Base-by-base conservation (phyloP, 345 rosid species). In the Leavenworthia alabamica region DNA sequence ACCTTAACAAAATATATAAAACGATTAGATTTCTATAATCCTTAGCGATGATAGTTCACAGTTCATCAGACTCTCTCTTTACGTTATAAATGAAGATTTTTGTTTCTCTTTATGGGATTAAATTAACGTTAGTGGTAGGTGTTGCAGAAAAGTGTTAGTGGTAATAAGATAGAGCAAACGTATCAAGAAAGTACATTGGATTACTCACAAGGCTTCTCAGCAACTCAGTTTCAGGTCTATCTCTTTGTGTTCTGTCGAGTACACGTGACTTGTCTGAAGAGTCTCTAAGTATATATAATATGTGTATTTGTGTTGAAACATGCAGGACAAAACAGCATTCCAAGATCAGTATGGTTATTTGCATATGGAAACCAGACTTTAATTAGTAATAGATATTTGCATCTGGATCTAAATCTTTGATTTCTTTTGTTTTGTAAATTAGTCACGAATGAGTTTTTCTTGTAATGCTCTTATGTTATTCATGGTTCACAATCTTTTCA, bases 171-270 rank as follows among this genome's bases (percentile, higher is more conserved):
- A 56, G 70, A 81, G 50, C 84, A 73, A 63, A 70, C 67, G 50
- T 80, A 84, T 53, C 54, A 60, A 71, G 81, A 85, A 72, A 84
- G 79, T 63, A 79, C 44, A 63, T 43, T 80, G 59, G 84, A 85
- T 59, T 81, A 79, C 57, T 77, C 89, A 42, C 88, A 81, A 70
- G 86, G 78, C 43, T 82, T 76, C 72, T 83, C 93, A 11, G 83
- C 93, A 41, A 82, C 82, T 47, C 79, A 72, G 51, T 78, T 81
- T 75, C 78, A 86, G 93, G 96, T 88, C 56, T 12, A 24, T 32
- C 22, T 7, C 27, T 20, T 2, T 39, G 29, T 67, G n/a, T 24
- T 27, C 11, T 43, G 20, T 6, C n/a, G 46, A 29, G 53, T 12
- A 39, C 67, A 57, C 47, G 48, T 72, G 71, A 58, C 61, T 33